phyloP scores from a whole-genome alignment of 192 early-diverging fungal species.

The Podila clonocystis region DNA sequence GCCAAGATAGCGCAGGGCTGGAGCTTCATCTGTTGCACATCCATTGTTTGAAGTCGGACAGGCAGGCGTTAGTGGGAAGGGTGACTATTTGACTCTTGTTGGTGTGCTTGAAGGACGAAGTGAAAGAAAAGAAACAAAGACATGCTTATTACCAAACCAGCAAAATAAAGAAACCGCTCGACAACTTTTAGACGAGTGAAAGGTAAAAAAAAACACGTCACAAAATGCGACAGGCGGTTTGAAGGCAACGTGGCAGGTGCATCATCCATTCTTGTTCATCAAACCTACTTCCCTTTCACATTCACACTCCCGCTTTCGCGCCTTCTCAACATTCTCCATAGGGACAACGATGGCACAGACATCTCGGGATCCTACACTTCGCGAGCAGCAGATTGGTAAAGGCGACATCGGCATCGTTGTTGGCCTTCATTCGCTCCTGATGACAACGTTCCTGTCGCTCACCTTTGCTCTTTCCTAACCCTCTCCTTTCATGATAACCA shows the following conservation, averaged over 20 bases:
- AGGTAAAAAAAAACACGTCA: not conserved
- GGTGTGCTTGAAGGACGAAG: too few species aligned
- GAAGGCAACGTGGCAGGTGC: not conserved
- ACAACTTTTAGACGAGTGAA: not conserved
- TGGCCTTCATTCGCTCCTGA: not conserved
- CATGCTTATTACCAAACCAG: not conserved
- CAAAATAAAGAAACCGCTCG: too few species aligned
- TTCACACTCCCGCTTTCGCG: not conserved
- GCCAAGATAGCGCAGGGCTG: too few species aligned
- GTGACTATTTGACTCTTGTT: not conserved
- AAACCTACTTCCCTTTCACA: not conserved
- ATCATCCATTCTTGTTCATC: not conserved
- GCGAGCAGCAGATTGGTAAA: constrained; percentile 74
- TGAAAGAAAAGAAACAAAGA: not conserved
- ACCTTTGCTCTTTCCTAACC: not conserved
- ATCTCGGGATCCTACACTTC: constrained; percentile 53
- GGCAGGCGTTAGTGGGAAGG: not conserved
- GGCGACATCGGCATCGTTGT: not conserved
- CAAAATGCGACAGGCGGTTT: not conserved
- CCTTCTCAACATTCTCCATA: not conserved
- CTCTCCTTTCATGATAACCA: constrained; percentile 41
- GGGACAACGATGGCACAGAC: constrained; percentile 35
- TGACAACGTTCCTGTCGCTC: constrained; percentile 1
- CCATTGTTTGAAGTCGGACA: too few species aligned
- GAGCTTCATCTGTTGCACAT: not conserved